Evolutionary conservation across 2,329 filamentous ascomycete species (phyloP).

Genomic region (Ceratocystis eucalypticola): DNA sequence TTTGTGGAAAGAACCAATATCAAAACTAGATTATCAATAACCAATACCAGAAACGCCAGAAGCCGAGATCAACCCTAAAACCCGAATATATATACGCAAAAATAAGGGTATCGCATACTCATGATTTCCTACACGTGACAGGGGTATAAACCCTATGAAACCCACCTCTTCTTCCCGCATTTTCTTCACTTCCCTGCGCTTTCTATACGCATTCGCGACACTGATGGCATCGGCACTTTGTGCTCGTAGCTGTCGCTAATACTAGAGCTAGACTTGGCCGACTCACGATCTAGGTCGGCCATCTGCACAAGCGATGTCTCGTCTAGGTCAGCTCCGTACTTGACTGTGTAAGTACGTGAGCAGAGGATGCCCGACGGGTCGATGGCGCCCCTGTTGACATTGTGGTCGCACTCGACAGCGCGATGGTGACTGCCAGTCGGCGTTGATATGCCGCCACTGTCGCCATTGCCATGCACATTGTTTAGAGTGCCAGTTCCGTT

Average conservation of each 20-base stretch:
- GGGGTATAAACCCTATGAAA: not conserved
- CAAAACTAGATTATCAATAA: not conserved
- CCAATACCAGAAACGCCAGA: not conserved
- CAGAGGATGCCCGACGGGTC: slow-evolving; percentile 11
- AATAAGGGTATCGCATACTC: not conserved
- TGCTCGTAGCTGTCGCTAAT: slow-evolving; percentile 10
- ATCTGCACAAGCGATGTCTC: slow-evolving; percentile 15
- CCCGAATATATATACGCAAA: not conserved
- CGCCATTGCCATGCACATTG: not conserved
- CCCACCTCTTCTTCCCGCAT: not conserved
- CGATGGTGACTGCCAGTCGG: not conserved
- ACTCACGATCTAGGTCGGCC: slow-evolving; percentile 14
- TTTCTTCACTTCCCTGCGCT: not conserved
- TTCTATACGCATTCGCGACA: not conserved
- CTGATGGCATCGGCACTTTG: slow-evolving; percentile 12
- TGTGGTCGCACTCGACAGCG: not conserved
- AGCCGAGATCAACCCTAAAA: not conserved
- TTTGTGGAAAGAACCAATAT: not conserved
- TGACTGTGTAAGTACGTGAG: slow-evolving; percentile 13
- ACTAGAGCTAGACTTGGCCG: not conserved
- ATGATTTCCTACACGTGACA: not conserved
- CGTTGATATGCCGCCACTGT: not conserved
- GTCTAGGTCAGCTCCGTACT: slow-evolving; percentile 13
- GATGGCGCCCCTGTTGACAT: not conserved
- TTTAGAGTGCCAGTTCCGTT: not conserved